A percentile compares a stretch with the other conserved stretches of the same genome.
phyloP scores from a whole-genome alignment of 176 grass and related monocot genomes.

The Phragmites australis region DNA sequence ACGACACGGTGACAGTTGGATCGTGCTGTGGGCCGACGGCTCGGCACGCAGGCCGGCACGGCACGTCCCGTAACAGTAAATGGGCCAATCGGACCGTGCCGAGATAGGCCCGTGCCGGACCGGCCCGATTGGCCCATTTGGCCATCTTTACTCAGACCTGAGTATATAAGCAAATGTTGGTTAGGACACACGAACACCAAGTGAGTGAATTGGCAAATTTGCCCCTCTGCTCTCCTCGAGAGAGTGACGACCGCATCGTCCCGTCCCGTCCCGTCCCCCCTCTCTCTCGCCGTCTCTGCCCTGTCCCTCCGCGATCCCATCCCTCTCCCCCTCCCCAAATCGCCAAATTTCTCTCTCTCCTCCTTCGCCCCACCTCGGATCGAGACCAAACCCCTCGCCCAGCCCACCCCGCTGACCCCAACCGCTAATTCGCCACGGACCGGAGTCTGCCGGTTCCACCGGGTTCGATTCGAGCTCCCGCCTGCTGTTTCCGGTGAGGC shows the following conservation, averaged over 20 bases:
- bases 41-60: no score
- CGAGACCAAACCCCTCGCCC: neutral
- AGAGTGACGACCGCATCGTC: conserved; percentile 3
- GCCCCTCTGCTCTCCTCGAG: conserved; percentile 39
- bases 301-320: neutral
- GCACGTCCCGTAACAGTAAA: no score
- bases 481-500: neutral
- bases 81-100: no score
- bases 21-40: no score
- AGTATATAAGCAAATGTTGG: no score
- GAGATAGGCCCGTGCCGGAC: no score
- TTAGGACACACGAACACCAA: no score
- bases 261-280: neutral
- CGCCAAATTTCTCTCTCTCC: neutral
- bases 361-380: conserved; percentile 7
- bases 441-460: conserved; percentile 23
- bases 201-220: neutral
- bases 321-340: conserved; percentile 9
- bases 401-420: neutral
- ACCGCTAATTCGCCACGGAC: conserved; percentile 17
- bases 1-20: no score
- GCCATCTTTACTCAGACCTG: no score
- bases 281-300: conserved; percentile 34
- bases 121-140: no score
- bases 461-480: conserved; percentile 34